phyloP scores from a whole-genome alignment of 805 yeast species.

The Clavispora phyllophila region DNA sequence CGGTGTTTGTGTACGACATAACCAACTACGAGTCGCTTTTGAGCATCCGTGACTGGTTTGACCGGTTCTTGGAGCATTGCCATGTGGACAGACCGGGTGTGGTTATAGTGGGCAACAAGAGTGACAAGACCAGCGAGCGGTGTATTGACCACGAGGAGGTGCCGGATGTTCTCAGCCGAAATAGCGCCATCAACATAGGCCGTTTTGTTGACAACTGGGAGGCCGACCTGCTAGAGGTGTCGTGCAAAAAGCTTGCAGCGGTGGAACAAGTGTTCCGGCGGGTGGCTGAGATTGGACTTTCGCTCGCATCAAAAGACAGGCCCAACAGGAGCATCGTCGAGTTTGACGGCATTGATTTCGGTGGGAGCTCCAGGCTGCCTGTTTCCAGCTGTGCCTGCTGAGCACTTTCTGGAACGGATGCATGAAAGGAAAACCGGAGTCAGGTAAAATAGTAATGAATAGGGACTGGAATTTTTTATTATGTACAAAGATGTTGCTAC shows the following conservation, averaged over 20 bases:
- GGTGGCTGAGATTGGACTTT: conserved; percentile 34
- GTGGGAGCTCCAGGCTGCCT: conserved; percentile 1
- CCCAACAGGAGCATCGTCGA: conserved; percentile 17
- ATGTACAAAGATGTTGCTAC: conserved; percentile 1
- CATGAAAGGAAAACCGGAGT: background rate
- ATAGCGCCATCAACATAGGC: conserved; percentile 17
- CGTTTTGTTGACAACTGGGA: conserved; percentile 31
- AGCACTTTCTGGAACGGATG: background rate
- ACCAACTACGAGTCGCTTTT: conserved; percentile 48
- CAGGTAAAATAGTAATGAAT: background rate
- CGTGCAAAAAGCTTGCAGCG: conserved; percentile 24
- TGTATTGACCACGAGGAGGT: conserved; percentile 35
- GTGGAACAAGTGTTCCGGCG: conserved; percentile 32
- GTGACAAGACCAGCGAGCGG: conserved; percentile 32
- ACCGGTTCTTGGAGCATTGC: conserved; percentile 45
- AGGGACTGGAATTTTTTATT: background rate
- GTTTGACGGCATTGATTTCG: conserved; percentile 29
- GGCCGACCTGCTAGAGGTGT: conserved; percentile 27
- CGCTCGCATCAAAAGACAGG: conserved; percentile 1
- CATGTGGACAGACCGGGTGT: conserved; percentile 45
- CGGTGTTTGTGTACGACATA: conserved; percentile 49
- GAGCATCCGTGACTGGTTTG: conserved; percentile 43
- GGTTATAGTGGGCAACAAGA: conserved; percentile 50
- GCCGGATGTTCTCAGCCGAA: conserved; percentile 25
- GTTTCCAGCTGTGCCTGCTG: conserved; percentile 20